phyloP scores from a whole-genome alignment of 2,329 filamentous ascomycete genomes.

The Colletotrichum agaves region DNA sequence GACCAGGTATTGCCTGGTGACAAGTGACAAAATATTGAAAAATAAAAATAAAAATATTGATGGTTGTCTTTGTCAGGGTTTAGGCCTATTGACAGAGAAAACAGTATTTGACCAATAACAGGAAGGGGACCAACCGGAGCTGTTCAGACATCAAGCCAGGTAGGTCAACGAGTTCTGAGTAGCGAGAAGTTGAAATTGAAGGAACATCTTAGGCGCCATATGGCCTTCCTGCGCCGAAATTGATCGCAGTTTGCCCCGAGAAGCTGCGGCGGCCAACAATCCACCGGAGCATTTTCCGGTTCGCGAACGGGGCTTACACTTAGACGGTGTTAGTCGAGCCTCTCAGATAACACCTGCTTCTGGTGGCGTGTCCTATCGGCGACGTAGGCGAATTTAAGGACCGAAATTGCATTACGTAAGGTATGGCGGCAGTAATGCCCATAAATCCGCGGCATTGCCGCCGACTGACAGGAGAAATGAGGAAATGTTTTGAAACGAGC shows the following conservation, averaged over 20 bases:
- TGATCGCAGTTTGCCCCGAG: neutral
- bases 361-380: neutral
- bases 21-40: no score
- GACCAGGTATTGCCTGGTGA: no score
- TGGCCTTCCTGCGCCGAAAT: neutral
- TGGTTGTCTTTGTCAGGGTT: no score
- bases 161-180: no score
- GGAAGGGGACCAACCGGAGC: no score
- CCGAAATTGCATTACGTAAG: neutral
- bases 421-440: neutral
- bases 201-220: neutral
- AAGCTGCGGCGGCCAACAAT: neutral
- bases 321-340: neutral
- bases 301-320: neutral
- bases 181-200: neutral
- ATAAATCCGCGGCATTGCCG: conserved; percentile 7
- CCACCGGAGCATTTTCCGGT: neutral
- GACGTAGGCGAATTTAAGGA: neutral
- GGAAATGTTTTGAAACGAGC: conserved; percentile 2
- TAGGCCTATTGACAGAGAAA: no score
- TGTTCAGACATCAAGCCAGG: no score
- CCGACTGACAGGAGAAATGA: neutral
- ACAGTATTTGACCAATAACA: no score
- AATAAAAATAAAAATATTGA: no score
- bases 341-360: neutral